phyloP scores from a whole-genome alignment of 225 moss, liverwort and hornwort genomes.

The Pleurozium schreberi region DNA sequence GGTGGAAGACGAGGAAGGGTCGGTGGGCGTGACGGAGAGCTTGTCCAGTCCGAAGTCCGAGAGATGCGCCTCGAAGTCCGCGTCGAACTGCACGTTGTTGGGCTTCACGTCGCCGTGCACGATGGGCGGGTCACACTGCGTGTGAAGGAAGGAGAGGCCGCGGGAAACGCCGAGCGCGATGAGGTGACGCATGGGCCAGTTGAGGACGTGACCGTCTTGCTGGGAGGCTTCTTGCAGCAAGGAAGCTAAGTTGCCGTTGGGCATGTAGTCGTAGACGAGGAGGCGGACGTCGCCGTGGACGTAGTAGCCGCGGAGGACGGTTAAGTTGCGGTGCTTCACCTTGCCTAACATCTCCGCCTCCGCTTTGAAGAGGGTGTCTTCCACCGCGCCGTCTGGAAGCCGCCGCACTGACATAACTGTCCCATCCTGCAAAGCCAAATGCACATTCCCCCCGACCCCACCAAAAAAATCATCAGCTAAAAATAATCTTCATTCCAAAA shows the following conservation, averaged over 20 bases:
- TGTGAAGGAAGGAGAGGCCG: slow-evolving; percentile 46
- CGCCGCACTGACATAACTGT: slow-evolving; percentile 70
- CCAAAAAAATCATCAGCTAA: not conserved
- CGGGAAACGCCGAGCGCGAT: slow-evolving; percentile 44
- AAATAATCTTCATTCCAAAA: not conserved
- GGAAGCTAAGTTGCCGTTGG: slow-evolving; percentile 79
- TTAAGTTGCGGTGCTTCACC: slow-evolving; percentile 81
- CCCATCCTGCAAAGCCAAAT: slow-evolving; percentile 32
- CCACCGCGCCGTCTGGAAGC: slow-evolving; percentile 60
- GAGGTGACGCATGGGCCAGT: slow-evolving; percentile 51
- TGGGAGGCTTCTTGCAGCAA: slow-evolving; percentile 50
- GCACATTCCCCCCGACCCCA: not conserved
- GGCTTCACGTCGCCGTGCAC: slow-evolving; percentile 58
- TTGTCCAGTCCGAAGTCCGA: slow-evolving; percentile 58
- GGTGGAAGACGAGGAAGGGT: slow-evolving; percentile 58
- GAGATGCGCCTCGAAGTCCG: slow-evolving; percentile 45
- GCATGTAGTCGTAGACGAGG: slow-evolving; percentile 90
- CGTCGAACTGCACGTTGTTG: slow-evolving; percentile 61
- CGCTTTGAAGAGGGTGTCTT: slow-evolving; percentile 58
- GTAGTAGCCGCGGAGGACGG: slow-evolving; percentile 68
- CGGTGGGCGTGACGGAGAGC: slow-evolving; percentile 41
- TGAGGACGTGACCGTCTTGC: slow-evolving; percentile 40
- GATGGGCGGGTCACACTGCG: slow-evolving; percentile 48
- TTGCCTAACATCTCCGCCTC: slow-evolving; percentile 77
- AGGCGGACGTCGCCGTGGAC: slow-evolving; percentile 73